Percentiles rank a stretch among this genome's conserved stretches.
Conservation (phyloP, 2,329 filamentous ascomycete species). For the Claviceps arundinis region DNA sequence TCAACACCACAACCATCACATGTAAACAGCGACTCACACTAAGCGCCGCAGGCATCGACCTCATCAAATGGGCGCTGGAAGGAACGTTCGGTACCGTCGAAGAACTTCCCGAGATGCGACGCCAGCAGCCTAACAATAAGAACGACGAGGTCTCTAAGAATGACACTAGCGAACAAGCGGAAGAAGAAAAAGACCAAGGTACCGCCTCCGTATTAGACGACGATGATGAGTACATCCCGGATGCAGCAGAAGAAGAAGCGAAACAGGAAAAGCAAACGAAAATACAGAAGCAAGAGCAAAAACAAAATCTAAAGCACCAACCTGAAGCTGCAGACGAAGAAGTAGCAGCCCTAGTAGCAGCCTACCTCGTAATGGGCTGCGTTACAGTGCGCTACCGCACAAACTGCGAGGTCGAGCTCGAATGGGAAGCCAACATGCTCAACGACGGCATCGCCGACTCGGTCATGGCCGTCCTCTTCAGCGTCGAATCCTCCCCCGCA, state of each 20-base stretch:
- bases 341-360: conserved; percentile 37
- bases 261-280: neutral
- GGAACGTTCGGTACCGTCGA: conserved; percentile 86
- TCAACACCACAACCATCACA: conserved; percentile 86
- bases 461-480: conserved; percentile 82
- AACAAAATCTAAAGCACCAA: conserved; percentile 10
- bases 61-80: conserved; percentile 89
- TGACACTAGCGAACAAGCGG: conserved; percentile 22
- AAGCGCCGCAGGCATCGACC: conserved; percentile 74
- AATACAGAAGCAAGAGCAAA: neutral
- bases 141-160: conserved; percentile 18
- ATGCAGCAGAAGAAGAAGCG: conserved; percentile 9
- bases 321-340: conserved; percentile 53
- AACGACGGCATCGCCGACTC: conserved; percentile 98
- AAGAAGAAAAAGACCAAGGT: conserved; percentile 12
- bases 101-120: conserved; percentile 43
- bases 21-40: conserved; percentile 86
- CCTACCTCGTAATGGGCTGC: conserved; percentile 77
- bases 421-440: conserved; percentile 96
- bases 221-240: conserved; percentile 12
- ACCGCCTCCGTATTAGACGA: conserved; percentile 7
- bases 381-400: conserved; percentile 66
- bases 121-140: conserved; percentile 10
- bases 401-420: conserved; percentile 72
- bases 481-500: conserved; percentile 84